Percentiles rank a stretch among this genome's conserved stretches.
phyloP scores from a whole-genome alignment of 2,329 filamentous ascomycete genomes.

The Talaromyces sp. region DNA sequence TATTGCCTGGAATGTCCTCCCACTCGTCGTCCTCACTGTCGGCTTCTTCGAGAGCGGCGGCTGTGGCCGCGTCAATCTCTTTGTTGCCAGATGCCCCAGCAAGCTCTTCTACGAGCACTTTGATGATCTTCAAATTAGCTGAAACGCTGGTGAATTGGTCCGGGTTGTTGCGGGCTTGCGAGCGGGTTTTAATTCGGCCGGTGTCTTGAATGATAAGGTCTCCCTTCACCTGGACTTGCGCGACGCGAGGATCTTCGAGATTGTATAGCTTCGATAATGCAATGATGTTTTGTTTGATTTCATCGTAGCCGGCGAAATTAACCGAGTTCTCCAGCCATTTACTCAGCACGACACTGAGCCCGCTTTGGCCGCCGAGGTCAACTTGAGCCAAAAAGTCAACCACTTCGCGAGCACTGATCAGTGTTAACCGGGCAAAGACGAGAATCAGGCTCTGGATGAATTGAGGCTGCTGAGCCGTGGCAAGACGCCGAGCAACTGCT shows the following conservation, averaged over 20 bases:
- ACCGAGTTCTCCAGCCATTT: slow-evolving; percentile 98
- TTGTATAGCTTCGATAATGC: slow-evolving; percentile 87
- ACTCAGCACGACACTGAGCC: slow-evolving; percentile 79
- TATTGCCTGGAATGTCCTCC: slow-evolving; percentile 78
- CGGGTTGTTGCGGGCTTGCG: slow-evolving; percentile 79
- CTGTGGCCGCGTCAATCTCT: slow-evolving; percentile 47
- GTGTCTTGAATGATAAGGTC: slow-evolving; percentile 77
- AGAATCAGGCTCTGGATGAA: slow-evolving; percentile 96
- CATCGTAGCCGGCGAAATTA: slow-evolving; percentile 96
- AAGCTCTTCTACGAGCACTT: slow-evolving; percentile 90
- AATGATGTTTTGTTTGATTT: slow-evolving; percentile 93
- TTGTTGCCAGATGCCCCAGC: slow-evolving; percentile 65
- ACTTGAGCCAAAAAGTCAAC: slow-evolving; percentile 86
- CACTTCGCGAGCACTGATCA: slow-evolving; percentile 80
- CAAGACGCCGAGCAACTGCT: slow-evolving; percentile 79
- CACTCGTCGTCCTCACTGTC: slow-evolving; percentile 69
- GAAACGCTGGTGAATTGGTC: slow-evolving; percentile 84
- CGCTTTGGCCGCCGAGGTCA: slow-evolving; percentile 67
- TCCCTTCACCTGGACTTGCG: slow-evolving; percentile 79
- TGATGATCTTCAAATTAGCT: slow-evolving; percentile 89
- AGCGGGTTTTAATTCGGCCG: slow-evolving; percentile 87
- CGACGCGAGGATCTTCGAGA: slow-evolving; percentile 73
- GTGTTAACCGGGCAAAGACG: slow-evolving; percentile 84
- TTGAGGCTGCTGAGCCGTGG: slow-evolving; percentile 72
- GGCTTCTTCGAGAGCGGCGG: slow-evolving; percentile 55